Base-by-base conservation (phyloP, 345 rosid species). In the Dimocarpus longan region DNA sequence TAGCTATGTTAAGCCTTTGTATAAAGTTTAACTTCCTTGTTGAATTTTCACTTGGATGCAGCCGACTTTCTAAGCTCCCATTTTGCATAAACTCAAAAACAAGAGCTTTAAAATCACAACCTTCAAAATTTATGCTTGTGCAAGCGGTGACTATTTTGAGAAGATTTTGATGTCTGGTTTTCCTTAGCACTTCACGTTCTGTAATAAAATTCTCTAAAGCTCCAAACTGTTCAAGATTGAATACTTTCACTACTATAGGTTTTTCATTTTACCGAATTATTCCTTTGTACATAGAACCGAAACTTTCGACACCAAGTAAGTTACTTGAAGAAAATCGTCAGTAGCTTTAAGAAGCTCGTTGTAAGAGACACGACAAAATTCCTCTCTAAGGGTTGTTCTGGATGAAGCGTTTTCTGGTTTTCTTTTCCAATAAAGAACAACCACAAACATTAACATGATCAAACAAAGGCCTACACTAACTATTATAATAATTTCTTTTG, bases 41-140 rank as follows among this genome's bases (percentile, higher is more conserved):
- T 43, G 43, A 6, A 8, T 21, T 46, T 0, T 71, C 54, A 39
- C 28, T 52, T 5, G 79, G 66, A 66, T 76, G 73, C 74, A 68
- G 9, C 73, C 73, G 68, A 42, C 72, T 62, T 50, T 71, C 81
- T 8, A 78, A 44, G 46, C 65, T 78, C 50, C 81, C 81, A 13
- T 71, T 78, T 8, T 5, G 64, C 73, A 66, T 73, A 28, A 26
- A 80, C 48, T 76, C 79, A 10, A 46, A 79, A 24, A 86, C 79
- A 7, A 86, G 21, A 42, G 89, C 87, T 66, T 74, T 76, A 79
- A 85, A 85, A 46, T 78, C 84, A 68, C 60, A 57, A 6, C 84
- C 86, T 42, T 68, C 46, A 11, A 48, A 12, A 22, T 81, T 77
- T 18, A 86, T 52, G 64, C 81, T 77, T 24, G 82, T 73, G 71